Base-by-base conservation (phyloP, 2,329 filamentous ascomycete genomes). In the Pestalotiopsis sp. region DNA sequence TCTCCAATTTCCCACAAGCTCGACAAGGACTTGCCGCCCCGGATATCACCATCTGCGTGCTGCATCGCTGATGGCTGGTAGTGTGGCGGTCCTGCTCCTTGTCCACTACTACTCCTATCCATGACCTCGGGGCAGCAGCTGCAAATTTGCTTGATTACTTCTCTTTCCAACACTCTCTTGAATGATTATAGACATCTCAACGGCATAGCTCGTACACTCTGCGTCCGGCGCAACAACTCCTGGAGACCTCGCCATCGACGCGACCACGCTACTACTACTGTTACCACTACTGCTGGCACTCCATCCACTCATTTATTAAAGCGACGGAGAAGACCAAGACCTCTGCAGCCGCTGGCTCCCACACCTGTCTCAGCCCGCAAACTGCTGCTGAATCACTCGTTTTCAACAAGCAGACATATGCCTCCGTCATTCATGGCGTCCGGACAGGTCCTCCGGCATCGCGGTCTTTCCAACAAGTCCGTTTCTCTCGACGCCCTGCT, bases 61-160 rank as follows among this genome's bases (percentile, higher is more conserved):
- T n/a, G 14, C 67, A 69, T 68, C 17, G 71, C 69, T 57, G 72
- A 68, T 75, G 74, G 75, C 71, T 68, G 74, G 74, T 75, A 74
- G 73, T 73, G 73, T 72, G 70, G 69, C 68, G 52, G 69, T 66
- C 63, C 20, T 52, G 45, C 59, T 68, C 70, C 64, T 70, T 67
- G 58, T 71, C 59, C 61, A 45, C 45, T 52, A 67, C 67, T 74
- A 73, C 70, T 69, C 74, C 71, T 72, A 70, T 74, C 74, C 73
- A 79, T 79, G 77, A 77, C 75, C 75, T 72, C 74, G 59, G 70
- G 69, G 69, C 74, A 72, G 69, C 74, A 76, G 70, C 58, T 78
- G 68, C 75, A 76, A 74, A 76, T 78, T 73, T 78, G 73, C 69
- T 74, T 76, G 59, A 70, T 77, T 72, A 74, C 74, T 66, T 69